These are phyloP conservation scores for Tylopilus subfusipes DNA, from an alignment of 768 basidiomycete species.

Conservation along the genomic window DNA sequence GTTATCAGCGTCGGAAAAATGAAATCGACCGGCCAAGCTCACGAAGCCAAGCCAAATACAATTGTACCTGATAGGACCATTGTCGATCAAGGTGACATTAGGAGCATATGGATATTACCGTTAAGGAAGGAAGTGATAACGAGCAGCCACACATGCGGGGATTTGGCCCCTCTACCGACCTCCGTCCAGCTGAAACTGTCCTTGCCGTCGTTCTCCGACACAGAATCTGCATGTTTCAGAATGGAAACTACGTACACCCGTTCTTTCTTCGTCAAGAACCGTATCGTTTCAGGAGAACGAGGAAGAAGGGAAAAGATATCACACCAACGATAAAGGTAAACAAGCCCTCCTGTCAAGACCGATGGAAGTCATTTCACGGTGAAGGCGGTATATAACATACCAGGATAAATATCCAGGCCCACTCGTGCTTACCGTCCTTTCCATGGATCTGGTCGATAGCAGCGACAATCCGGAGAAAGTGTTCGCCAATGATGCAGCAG, in stretches of 20 bases:
- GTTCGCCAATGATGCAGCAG: slow-evolving; percentile 48
- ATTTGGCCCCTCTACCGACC: slow-evolving; percentile 43
- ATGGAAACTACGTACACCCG: slow-evolving; percentile 40
- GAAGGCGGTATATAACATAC: slow-evolving; percentile 22
- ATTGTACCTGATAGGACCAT: slow-evolving; percentile 15
- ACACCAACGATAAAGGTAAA: slow-evolving; percentile 61
- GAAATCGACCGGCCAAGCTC: slow-evolving; percentile 4
- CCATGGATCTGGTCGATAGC: slow-evolving; percentile 57
- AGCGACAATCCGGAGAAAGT: slow-evolving; percentile 58
- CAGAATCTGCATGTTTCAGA: slow-evolving; percentile 25
- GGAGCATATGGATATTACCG: slow-evolving; percentile 30
- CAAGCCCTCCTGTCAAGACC: slow-evolving; percentile 45
- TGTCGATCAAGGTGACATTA: background rate
- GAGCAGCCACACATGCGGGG: slow-evolving; percentile 55
- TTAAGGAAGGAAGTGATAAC: slow-evolving; percentile 49
- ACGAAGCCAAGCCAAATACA: slow-evolving; percentile 22
- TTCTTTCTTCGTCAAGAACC: slow-evolving; percentile 52
- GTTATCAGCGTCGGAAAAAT: slow-evolving; percentile 34
- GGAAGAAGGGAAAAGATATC: slow-evolving; percentile 47
- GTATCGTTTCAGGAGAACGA: slow-evolving; percentile 39
- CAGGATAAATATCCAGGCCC: slow-evolving; percentile 62
- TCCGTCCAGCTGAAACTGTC: slow-evolving; percentile 59
- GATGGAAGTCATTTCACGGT: background rate
- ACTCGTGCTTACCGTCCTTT: slow-evolving; percentile 47
- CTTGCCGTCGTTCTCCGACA: slow-evolving; percentile 39